Evolutionary conservation across 2,329 filamentous ascomycete genomes (phyloP), one percentile per base, ranked within the genome.

Genomic region (Pestalotiopsis fici): DNA sequence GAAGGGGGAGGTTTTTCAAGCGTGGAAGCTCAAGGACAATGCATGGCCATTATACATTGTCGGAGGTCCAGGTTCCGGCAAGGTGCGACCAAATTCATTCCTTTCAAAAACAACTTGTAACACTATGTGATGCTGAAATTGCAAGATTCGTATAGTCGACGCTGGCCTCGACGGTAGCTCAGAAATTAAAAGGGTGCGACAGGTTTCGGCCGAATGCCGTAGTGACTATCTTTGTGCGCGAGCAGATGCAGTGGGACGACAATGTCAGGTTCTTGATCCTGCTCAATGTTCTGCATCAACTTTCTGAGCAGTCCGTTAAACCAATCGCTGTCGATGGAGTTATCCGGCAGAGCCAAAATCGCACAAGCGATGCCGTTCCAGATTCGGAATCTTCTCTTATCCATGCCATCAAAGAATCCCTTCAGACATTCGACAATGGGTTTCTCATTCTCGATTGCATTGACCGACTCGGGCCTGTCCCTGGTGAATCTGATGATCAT

Each of bases 51-150:
- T 61, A 23, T 23, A 31, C 5, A 39, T 61, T n/a, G 27, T 61
- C 13, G 59, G 59, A 35, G 59, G 59, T 6, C 59, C 59, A n/a
- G 59, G 28, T 61, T 61, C 59, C 28, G 59, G 59, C 28, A 61
- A 61, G 59, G 59, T 61, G 15, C 15, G 59, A 35, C 21, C 35
- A 11, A n/a, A n/a, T n/a, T n/a, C n/a, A 39, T 61, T 39, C 28
- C 35, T 43, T 3, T 4, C n/a, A 15, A 18, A 39, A 18, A 23
- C 21, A 18, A 23, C 21, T 37, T 39, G n/a, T 18, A 18, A 39
- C 4, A 37, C 12, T 18, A 61, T 15, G 13, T 35, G 31, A 23
- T 28, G 13, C 28, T 39, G 28, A 61, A 6, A 28, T 18, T 39
- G 23, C 5, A 18, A 3, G 7, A 13, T 12, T 37, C 0, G 3